These are phyloP conservation scores for Rosa persica DNA, from an alignment of 306 rosid species.

Conservation along the genomic window DNA sequence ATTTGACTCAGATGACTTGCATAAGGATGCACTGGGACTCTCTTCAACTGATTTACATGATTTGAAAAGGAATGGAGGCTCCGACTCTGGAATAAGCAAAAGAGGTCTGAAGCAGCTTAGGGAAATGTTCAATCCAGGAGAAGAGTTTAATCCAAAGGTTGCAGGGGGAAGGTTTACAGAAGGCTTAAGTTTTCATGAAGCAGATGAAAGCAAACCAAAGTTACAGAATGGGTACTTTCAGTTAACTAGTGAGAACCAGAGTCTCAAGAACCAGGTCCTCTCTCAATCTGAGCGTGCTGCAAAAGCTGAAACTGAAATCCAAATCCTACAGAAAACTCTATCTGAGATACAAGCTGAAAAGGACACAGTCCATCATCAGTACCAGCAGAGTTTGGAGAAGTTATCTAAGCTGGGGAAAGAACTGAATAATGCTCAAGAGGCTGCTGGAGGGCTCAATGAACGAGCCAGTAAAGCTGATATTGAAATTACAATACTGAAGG, in stretches of 20 bases:
- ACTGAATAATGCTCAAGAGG: conserved; percentile 49
- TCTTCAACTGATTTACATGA: conserved; percentile 41
- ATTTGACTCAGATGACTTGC: conserved; percentile 50
- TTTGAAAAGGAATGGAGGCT: conserved; percentile 39
- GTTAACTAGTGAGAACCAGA: conserved; percentile 49
- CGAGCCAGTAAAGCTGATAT: conserved; percentile 88
- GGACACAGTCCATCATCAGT: conserved; percentile 68
- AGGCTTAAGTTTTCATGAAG: conserved; percentile 20
- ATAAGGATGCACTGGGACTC: conserved; percentile 48
- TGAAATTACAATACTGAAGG: conserved; percentile 72
- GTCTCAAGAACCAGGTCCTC: conserved; percentile 35
- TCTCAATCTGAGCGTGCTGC: conserved; percentile 50
- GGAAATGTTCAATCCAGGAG: conserved; percentile 44
- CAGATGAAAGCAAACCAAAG: conserved; percentile 24
- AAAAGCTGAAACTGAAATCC: conserved; percentile 62
- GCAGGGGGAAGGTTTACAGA: conserved; percentile 23
- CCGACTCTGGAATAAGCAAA: conserved; percentile 39
- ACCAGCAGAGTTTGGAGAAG: conserved; percentile 67
- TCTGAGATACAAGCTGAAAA: conserved; percentile 70
- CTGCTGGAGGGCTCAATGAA: conserved; percentile 72
- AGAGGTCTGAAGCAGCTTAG: conserved; percentile 77
- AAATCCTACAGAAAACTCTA: conserved; percentile 56
- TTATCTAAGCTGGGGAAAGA: conserved; percentile 64
- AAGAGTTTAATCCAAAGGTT: conserved; percentile 20
- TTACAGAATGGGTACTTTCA: conserved; percentile 31